These are phyloP conservation scores for Teratosphaeriaceae sp. DNA, from an alignment of 2,329 filamentous ascomycete species.

Conservation along the genomic window DNA sequence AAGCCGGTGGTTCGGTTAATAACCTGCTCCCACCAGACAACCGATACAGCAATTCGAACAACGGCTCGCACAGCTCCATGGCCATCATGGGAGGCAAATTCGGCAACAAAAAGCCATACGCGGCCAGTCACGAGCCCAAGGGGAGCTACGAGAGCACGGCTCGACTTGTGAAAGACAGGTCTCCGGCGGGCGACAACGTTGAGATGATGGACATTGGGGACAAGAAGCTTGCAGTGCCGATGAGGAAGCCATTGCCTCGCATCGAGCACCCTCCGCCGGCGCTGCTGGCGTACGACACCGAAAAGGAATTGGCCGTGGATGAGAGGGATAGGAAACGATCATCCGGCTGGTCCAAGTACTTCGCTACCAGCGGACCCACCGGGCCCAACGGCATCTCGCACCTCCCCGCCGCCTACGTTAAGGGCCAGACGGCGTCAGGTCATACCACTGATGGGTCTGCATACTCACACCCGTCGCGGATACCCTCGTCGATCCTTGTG, in stretches of 20 bases:
- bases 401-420: constrained; percentile 25
- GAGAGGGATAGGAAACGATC: constrained; percentile 41
- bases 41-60: constrained; percentile 4
- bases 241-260: constrained; percentile 14
- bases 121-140: constrained; percentile 35
- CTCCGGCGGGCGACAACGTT: too few relatives aligned
- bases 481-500: constrained; percentile 56
- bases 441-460: constrained; percentile 47
- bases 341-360: constrained; percentile 48
- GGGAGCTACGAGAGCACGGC: constrained; percentile 54
- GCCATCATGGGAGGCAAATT: constrained; percentile 51
- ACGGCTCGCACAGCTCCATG: constrained; percentile 32
- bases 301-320: constrained; percentile 6
- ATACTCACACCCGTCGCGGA: constrained; percentile 34
- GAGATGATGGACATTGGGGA: constrained; percentile 40
- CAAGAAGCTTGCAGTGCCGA: constrained; percentile 27
- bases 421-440: constrained; percentile 32
- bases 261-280: constrained; percentile 6
- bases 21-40: constrained; percentile 18
- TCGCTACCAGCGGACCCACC: constrained; percentile 29
- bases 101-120: constrained; percentile 42
- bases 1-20: constrained; percentile 39
- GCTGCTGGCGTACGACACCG: constrained; percentile 3
- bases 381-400: constrained; percentile 30
- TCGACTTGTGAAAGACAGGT: constrained; percentile 54